Base-by-base conservation (phyloP, 768 basidiomycete genomes). In the Lyophyllum atratum region DNA sequence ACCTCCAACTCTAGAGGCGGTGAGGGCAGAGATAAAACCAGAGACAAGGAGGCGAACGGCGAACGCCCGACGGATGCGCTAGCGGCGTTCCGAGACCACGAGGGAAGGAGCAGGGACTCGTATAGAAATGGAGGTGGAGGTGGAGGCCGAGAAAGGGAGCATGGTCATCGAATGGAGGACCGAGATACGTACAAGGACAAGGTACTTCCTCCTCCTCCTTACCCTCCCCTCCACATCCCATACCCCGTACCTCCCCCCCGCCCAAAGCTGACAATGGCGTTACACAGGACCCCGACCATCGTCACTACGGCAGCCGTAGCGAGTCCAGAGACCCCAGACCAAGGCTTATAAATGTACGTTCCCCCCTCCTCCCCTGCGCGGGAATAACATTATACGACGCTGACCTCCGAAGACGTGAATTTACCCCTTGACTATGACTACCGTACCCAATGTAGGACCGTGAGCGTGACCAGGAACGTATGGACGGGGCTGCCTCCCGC, bases 391-490 rank as follows among this genome's bases (percentile, higher is more conserved):
- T n/a, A 49, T 54, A 54, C 61, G 42, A 57, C 51, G 37, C 61
- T 64, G 39, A 64, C 61, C 59, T 64, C 49, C 56, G 49, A 64
- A 64, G 64, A 51, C 39, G 57, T 60, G 31, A 55, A 4, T 37
- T 3, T 15, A 37, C 34, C 14, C 14, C 34, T 37, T 33, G 12
- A 33, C 31, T 6, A 6, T 33, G 31, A 12, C 48, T 44, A 17
- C 40, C 11, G 7, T 14, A 19, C 40, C 4, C 47, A 49, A 59
- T 33, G 33, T 40, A 58, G 59, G 54, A 60, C 25, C 52, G 44
- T 34, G 52, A 42, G 28, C 60, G 52, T 24, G 50, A 6, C 17
- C 29, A 31, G 29, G 29, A 31, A 5, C 39, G n/a, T 40, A 5
- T 5, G n/a, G 3, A 19, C 39, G 39, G 4, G 2, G 39, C 10